phyloP scores from a whole-genome alignment of 1,139 yeast genomes.

The Blastobotrys illinoisensis region DNA sequence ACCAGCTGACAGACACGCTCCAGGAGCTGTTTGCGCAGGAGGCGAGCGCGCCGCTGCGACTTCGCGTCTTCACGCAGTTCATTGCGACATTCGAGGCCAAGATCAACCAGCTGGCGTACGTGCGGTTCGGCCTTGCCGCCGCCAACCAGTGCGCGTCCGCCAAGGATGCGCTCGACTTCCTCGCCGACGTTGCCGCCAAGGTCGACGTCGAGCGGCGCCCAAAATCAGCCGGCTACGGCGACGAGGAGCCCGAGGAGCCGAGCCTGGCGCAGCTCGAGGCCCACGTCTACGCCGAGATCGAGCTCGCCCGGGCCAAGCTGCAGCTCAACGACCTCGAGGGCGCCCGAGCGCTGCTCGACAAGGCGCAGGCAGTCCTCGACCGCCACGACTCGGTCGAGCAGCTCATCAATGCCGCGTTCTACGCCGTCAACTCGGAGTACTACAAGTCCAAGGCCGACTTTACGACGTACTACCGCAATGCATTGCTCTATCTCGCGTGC shows the following conservation, averaged over 20 bases:
- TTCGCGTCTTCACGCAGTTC: constrained; percentile 67
- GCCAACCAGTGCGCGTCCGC: constrained; percentile 43
- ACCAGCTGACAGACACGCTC: constrained; percentile 69
- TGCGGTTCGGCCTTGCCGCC: constrained; percentile 64
- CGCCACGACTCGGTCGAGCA: constrained; percentile 57
- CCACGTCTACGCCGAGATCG: constrained; percentile 62
- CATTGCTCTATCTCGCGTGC: constrained; percentile 59
- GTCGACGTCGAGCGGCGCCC: constrained; percentile 32
- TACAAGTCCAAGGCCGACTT: constrained; percentile 72
- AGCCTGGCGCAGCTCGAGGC: constrained; percentile 39
- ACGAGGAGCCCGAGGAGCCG: constrained; percentile 16
- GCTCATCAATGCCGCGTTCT: constrained; percentile 75
- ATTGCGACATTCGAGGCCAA: constrained; percentile 61
- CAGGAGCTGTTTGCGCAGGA: constrained; percentile 54
- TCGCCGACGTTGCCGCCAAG: constrained; percentile 46
- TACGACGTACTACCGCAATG: constrained; percentile 68
- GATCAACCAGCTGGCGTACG: constrained; percentile 73
- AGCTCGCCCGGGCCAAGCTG: constrained; percentile 68
- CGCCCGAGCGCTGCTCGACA: constrained; percentile 66
- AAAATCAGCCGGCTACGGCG: constrained; percentile 23
- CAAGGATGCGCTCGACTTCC: constrained; percentile 51
- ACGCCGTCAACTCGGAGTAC: constrained; percentile 72
- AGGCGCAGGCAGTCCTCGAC: constrained; percentile 54
- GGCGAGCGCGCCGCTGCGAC: constrained; percentile 48
- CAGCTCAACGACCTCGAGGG: constrained; percentile 52